Evolutionary conservation across 1,139 yeast species (phyloP).

Genomic region (Geotrichum bryndzae): DNA sequence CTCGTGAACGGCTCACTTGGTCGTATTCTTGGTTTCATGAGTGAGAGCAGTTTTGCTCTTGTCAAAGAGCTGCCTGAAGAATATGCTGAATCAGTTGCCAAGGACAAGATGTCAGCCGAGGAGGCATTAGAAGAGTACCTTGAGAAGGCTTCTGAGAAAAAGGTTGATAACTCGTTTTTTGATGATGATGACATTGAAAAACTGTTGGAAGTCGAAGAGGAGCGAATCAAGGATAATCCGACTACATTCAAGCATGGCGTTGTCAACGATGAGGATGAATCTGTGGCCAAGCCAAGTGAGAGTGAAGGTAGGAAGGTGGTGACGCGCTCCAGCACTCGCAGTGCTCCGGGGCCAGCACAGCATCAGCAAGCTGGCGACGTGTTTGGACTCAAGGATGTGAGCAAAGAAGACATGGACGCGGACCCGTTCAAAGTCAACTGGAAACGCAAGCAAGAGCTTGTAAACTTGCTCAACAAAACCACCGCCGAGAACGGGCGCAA

Average conservation of each 20-base stretch:
- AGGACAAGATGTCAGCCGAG: constrained; percentile 16
- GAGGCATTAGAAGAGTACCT: constrained; percentile 16
- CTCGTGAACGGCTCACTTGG: constrained; percentile 94
- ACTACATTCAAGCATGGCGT: neutral
- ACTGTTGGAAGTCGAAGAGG: constrained; percentile 15
- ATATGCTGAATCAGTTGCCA: constrained; percentile 9
- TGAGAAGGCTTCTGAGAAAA: neutral
- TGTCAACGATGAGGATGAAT: neutral
- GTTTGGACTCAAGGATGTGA: neutral
- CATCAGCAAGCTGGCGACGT: neutral
- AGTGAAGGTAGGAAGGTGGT: neutral
- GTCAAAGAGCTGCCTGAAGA: constrained; percentile 21
- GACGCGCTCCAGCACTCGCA: neutral
- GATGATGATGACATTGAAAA: constrained; percentile 16
- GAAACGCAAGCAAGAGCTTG: constrained; percentile 24
- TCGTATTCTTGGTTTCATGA: constrained; percentile 68
- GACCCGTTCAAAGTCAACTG: constrained; percentile 20
- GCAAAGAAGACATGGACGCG: constrained; percentile 19
- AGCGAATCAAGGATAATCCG: constrained; percentile 12
- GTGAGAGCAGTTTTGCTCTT: constrained; percentile 43
- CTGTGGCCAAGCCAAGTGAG: neutral
- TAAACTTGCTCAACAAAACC: constrained; percentile 29
- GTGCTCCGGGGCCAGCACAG: neutral
- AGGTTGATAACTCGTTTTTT: neutral
- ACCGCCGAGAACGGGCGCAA: constrained; percentile 18